Evolutionary conservation across 306 rosid species (phyloP).

Genomic region (Dalbergia cochinchinensis): DNA sequence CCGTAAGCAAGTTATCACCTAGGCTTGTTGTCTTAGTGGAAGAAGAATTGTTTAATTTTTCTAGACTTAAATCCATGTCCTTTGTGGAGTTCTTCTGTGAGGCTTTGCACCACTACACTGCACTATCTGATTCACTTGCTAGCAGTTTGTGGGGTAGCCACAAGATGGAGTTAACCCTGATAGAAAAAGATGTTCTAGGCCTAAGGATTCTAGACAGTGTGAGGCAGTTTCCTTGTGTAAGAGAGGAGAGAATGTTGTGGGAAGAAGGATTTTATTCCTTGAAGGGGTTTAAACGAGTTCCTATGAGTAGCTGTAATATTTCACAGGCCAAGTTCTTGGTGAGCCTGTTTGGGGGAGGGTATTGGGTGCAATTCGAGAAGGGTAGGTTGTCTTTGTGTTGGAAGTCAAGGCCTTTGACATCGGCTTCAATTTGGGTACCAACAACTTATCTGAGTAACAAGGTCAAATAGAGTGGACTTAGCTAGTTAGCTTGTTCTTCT

Average conservation of each 20-base stretch:
- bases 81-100: conserved; percentile 79
- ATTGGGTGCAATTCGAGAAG: conserved; percentile 66
- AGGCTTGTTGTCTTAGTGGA: conserved; percentile 66
- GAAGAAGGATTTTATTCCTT: conserved; percentile 51
- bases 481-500: not conserved
- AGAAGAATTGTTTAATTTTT: conserved; percentile 67
- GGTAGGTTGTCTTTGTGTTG: conserved; percentile 61
- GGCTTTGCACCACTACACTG: conserved; percentile 72
- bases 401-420: conserved; percentile 73
- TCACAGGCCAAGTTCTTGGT: conserved; percentile 74
- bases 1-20: conserved; percentile 59
- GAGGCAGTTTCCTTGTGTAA: conserved; percentile 63
- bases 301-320: conserved; percentile 59
- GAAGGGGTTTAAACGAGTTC: conserved; percentile 57
- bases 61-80: conserved; percentile 60
- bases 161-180: conserved; percentile 46
- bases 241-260: conserved; percentile 53
- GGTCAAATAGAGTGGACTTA: conserved; percentile 40
- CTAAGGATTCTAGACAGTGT: conserved; percentile 63
- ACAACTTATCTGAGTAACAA: conserved; percentile 13
- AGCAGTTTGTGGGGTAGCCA: conserved; percentile 46
- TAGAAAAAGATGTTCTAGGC: conserved; percentile 70
- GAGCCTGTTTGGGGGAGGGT: conserved; percentile 66
- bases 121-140: conserved; percentile 64
- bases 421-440: conserved; percentile 72